Evolutionary conservation across 495 filamentous ascomycete species (phyloP), one percentile per base, ranked within the genome.

Genomic region (Eremomyces bilateralis): DNA sequence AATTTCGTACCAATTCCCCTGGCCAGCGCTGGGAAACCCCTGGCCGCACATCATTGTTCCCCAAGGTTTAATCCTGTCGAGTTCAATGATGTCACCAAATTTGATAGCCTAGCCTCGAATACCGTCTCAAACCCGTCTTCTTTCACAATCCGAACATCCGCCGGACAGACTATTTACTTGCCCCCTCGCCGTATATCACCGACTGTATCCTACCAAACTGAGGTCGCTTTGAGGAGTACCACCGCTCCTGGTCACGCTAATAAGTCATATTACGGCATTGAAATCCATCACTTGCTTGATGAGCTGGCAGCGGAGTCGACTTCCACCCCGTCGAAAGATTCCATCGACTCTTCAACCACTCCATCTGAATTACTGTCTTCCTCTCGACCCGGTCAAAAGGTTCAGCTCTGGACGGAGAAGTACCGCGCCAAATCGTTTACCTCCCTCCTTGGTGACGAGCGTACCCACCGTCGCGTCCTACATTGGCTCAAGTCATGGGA

Each of bases 401-500:
- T 48, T 0, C 36, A 54, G 12, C 47, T 59, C 33, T 59, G 55
- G 55, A 59, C 55, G 2, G 55, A 59, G 36, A 59, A 59, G 36
- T 59, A 97, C 50, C 75, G 88, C 15, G 85, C 88, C 21, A 72
- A 69, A 35, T 82, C 75, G 43, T 97, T 93, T 43, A 84, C 80
- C 33, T 88, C 95, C 41, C 62, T 97, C 0, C 73, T 90, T 37
- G 90, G 90, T 4, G 88, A 97, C 45, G 88, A 97, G 46, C 66
- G 84, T 31, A 94, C 85, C 10, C 85, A 95, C 55, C 71, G 88
- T 33, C 70, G 76, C 35, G 88, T 97, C 3, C 59, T 97, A 24
- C 73, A 76, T 35, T 97, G 88, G 88, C 57, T 97, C 21, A 95
- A 94, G 52, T 64, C 59, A 4, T 95, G 88, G 88, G 88, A 97